Base-by-base conservation (phyloP, 306 rosid species). In the Casuarina glauca region DNA sequence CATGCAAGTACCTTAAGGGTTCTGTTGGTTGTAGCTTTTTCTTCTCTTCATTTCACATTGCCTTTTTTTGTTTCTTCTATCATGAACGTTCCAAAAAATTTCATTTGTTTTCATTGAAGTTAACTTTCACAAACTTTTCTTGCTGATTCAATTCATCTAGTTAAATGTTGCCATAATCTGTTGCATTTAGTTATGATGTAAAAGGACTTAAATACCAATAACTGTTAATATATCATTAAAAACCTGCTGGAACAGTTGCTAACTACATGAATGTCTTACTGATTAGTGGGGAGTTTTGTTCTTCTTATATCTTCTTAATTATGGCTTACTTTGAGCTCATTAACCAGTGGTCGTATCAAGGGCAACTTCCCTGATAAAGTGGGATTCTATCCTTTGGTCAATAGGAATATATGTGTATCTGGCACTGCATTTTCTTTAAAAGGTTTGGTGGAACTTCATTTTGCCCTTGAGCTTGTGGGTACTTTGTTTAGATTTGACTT, bases 1-100 rank as follows among this genome's bases (percentile, higher is more conserved):
- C 49, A 41, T 8, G 71, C 48, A 17, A 66, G 69, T 35, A 66
- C 46, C 8, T 26, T 26, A 26, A 3, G 32, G 7, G 15, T 63
- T 38, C 20, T 66, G 48, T 41, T 17, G 26, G 71, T 42, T 66
- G 71, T 8, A 62, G 69, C 13, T 66, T 66, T 26, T 66, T 66
- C 32, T 41, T 66, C 70, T 15, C 3, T 8, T 66, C 4, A 6
- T 35, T 39, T 64, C 32, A 6, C 11, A 15, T 36, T 64, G 10
- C 5, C 70, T 4, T 20, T 6, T 39, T 63, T 46, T 41, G 17
- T 35, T 2, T 16, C 26, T 38, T n/a, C 10, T 64, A 11, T 54
- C 48, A 49, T 16, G 10, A 69, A 26, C 32, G 32, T 26, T 15
- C 6, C 19, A 10, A 67, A 12, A 50, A 44, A 50, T 66, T 60